Base-by-base conservation (phyloP, 495 filamentous ascomycete species). In the Geoglossum glabrum region DNA sequence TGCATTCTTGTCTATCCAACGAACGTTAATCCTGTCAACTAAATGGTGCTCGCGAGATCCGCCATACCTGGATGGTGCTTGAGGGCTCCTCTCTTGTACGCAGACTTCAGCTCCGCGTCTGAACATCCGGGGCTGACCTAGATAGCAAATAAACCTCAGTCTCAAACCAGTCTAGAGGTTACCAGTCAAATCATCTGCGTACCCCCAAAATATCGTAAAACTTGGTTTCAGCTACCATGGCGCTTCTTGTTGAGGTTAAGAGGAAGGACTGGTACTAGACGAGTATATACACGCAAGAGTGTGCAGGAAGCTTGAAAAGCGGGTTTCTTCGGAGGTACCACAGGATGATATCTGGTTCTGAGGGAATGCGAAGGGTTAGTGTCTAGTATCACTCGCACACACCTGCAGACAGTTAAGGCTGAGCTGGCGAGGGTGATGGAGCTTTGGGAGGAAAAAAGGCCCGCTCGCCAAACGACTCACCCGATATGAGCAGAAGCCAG, bases 141-240 rank as follows among this genome's bases (percentile, higher is more conserved):
- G 33, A 61, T 64, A 57, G 63, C 64, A 46, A 34, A 66, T 67
- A 33, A 71, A 61, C 60, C 58, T 62, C 13, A 38, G 27, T n/a
- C 1, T 26, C 17, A 27, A 31, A 8, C 17, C 49, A 30, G 23
- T 21, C 15, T 13, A 27, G 19, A 46, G n/a, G 3, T 1, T 15
- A 34, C 21, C 6, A 25, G 28, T 10, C 36, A 25, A 23, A 45
- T 43, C 49, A 52, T 11, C 25, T 62, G 74, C 84, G 64, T 80
- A 92, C 89, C 71, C 89, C 89, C 47, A 95, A 77, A 59, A 76
- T 68, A 59, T 95, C 89, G 72, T 95, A 95, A 63, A 81, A 77
- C 70, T 86, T 87, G 23, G 86, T 87, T 63, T 95, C 89, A 67
- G 87, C 90, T 63, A 88, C 88, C 89, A 95, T 95, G 61, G 69